Conservation (phyloP, 805 yeast species). For the Saccharomycopsis selenospora region DNA sequence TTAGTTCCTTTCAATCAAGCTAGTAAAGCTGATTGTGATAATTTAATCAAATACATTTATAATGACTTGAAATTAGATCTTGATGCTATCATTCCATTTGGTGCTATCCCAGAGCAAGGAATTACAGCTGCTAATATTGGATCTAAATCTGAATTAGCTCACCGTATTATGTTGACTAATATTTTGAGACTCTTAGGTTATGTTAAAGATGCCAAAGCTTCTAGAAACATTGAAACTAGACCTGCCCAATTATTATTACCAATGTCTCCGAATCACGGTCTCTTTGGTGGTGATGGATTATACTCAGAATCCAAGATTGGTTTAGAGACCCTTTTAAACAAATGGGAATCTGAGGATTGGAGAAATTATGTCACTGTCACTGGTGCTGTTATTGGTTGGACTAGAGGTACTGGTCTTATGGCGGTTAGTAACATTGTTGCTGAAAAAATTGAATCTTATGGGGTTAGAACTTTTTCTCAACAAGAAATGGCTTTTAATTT, state of each 20-base stretch:
- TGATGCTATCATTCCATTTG: slow-evolving; percentile 93
- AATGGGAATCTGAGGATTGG: slow-evolving; percentile 99
- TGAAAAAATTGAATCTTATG: slow-evolving; percentile 90
- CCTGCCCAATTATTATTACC: slow-evolving; percentile 98
- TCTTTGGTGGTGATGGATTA: slow-evolving; percentile 95
- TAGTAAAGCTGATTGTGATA: slow-evolving; percentile 86
- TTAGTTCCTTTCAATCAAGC: slow-evolving; percentile 99
- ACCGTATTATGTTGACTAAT: slow-evolving; percentile 96
- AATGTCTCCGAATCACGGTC: slow-evolving; percentile 97
- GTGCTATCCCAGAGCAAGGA: slow-evolving; percentile 98
- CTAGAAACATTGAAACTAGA: slow-evolving; percentile 76
- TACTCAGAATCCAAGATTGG: slow-evolving; percentile 96
- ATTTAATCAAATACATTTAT: slow-evolving; percentile 79
- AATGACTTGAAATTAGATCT: slow-evolving; percentile 77
- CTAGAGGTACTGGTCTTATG: slow-evolving; percentile 99
- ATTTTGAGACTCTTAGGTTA: slow-evolving; percentile 85
- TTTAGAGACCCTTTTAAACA: slow-evolving; percentile 92
- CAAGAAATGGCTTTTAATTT: slow-evolving; percentile 99
- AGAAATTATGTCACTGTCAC: slow-evolving; percentile 86
- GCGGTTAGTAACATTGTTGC: slow-evolving; percentile 94
- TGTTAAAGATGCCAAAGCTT: slow-evolving; percentile 75
- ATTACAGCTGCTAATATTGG: slow-evolving; percentile 89
- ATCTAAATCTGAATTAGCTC: slow-evolving; percentile 95
- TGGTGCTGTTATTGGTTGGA: slow-evolving; percentile 99
- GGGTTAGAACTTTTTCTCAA: slow-evolving; percentile 97